Evolutionary conservation across 2,329 filamentous ascomycete species (phyloP).

Genomic region (Trichoderma hamatum): DNA sequence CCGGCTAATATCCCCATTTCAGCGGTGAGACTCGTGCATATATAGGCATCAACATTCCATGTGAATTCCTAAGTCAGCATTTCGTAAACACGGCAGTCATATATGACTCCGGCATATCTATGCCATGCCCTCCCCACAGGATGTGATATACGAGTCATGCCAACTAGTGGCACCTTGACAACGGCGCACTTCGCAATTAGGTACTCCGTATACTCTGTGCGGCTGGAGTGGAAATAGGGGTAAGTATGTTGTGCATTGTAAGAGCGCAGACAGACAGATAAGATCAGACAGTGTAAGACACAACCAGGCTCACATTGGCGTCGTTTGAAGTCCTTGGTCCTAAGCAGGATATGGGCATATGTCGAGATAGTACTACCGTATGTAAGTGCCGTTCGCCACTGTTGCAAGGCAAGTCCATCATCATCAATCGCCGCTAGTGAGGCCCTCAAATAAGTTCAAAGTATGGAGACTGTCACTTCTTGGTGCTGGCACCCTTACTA

Average conservation of each 20-base stretch:
- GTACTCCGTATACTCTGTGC: neutral
- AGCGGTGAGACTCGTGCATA: too few relatives aligned
- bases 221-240: neutral
- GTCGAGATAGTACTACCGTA: neutral
- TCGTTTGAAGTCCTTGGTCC: neutral
- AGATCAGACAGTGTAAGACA: neutral
- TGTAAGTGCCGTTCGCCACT: neutral
- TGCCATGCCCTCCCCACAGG: neutral
- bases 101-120: neutral
- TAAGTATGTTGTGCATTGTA: neutral
- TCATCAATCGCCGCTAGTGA: neutral
- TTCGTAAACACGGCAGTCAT: neutral
- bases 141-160: slow-evolving; percentile 1
- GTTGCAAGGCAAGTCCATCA: neutral
- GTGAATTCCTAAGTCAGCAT: neutral
- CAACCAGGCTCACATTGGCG: neutral
- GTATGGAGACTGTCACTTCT: neutral
- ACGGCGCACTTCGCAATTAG: neutral
- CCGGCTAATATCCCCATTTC: neutral
- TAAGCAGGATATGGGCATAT: neutral
- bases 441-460: neutral
- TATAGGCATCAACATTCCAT: neutral
- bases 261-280: neutral
- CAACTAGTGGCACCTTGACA: neutral
- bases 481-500: neutral